Conservation (phyloP, 2,329 filamentous ascomycete genomes). For the Ophiostoma novo-ulmi region DNA sequence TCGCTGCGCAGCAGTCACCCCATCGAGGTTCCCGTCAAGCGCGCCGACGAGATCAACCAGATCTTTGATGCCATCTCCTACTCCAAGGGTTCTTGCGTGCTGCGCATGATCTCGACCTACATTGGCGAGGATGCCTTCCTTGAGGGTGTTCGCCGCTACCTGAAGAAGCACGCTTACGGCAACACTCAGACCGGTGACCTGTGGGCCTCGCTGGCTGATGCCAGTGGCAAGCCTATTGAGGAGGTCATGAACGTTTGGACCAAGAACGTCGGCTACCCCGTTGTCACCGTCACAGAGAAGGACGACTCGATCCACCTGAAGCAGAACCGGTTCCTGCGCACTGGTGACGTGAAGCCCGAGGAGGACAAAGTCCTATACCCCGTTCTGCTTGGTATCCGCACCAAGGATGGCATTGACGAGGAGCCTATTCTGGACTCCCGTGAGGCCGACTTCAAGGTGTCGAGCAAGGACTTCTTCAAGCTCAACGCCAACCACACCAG, state of each 20-base stretch:
- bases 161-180: conserved; percentile 94
- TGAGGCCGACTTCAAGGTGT: conserved; percentile 71
- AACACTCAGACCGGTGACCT: conserved; percentile 90
- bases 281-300: conserved; percentile 78
- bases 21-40: conserved; percentile 93
- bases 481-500: conserved; percentile 91
- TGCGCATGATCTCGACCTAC: conserved; percentile 96
- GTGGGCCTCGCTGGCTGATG: conserved; percentile 81
- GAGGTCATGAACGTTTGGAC: conserved; percentile 95
- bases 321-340: conserved; percentile 92
- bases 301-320: conserved; percentile 72
- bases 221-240: conserved; percentile 85
- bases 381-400: conserved; percentile 80
- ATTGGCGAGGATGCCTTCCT: conserved; percentile 89
- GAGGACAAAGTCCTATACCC: conserved; percentile 86
- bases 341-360: conserved; percentile 86
- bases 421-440: conserved; percentile 64
- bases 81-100: conserved; percentile 90
- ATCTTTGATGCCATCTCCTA: conserved; percentile 98
- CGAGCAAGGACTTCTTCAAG: conserved; percentile 86
- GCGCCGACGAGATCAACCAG: conserved; percentile 93
- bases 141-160: conserved; percentile 81
- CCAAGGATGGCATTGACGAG: conserved; percentile 76
- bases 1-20: conserved; percentile 92
- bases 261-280: conserved; percentile 90